Evolutionary conservation across 2,329 filamentous ascomycete genomes (phyloP).

Genomic region (Colletotrichum scovillei): DNA sequence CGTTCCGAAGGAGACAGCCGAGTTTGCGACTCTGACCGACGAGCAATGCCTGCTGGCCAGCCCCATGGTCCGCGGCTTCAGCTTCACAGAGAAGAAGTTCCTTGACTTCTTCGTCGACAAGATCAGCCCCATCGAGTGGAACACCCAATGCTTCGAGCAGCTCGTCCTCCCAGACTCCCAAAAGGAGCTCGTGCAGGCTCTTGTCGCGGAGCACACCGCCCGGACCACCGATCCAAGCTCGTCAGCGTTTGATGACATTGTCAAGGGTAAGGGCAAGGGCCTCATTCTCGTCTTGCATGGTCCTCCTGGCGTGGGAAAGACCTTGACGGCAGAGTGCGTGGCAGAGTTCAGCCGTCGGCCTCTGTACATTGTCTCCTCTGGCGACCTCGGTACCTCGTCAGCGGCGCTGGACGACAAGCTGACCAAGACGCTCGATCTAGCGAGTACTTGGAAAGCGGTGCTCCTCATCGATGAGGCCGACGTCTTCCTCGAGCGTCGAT

Average conservation of each 20-base stretch:
- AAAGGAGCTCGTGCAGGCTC: conserved; percentile 62
- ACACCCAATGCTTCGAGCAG: conserved; percentile 57
- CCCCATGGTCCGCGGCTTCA: conserved; percentile 63
- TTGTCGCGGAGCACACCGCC: conserved; percentile 69
- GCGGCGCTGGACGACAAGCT: conserved; percentile 73
- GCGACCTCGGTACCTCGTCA: conserved; percentile 77
- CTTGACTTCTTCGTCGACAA: conserved; percentile 61
- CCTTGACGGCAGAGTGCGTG: conserved; percentile 60
- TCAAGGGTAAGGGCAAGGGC: conserved; percentile 54
- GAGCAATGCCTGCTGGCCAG: conserved; percentile 54
- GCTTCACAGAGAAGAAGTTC: conserved; percentile 58
- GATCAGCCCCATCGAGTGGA: conserved; percentile 59
- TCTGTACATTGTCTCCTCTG: conserved; percentile 66
- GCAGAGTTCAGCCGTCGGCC: conserved; percentile 61
- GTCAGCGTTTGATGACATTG: conserved; percentile 61
- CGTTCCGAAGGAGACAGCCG: conserved; percentile 34
- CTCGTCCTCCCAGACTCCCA: conserved; percentile 60
- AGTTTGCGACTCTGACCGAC: conserved; percentile 44
- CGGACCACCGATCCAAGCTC: conserved; percentile 68
- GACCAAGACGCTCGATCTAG: conserved; percentile 85
- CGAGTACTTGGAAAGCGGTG: conserved; percentile 87
- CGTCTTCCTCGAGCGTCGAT: conserved; percentile 85
- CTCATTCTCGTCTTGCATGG: conserved; percentile 62
- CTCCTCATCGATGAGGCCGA: conserved; percentile 88
- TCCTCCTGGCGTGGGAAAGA: conserved; percentile 62